Percentiles rank a stretch among this genome's conserved stretches.
Evolutionary conservation across 805 yeast species (phyloP).

Genomic region (Blastobotrys parvus): DNA sequence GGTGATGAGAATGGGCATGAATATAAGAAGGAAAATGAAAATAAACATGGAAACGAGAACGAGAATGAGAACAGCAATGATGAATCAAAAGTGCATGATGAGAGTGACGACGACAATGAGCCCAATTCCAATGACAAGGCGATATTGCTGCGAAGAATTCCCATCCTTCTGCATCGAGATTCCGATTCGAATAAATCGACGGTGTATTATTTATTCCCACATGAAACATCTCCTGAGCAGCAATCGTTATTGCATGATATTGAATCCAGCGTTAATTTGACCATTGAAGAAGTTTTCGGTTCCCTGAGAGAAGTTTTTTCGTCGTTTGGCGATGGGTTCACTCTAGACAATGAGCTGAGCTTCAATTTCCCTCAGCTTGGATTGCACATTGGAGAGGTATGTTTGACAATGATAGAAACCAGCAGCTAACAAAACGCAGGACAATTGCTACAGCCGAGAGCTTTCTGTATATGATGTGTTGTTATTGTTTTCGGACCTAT

Average conservation of each 20-base stretch:
- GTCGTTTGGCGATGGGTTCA: slow-evolving; percentile 4
- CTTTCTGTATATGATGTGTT: slow-evolving; percentile 19
- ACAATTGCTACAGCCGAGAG: slow-evolving; percentile 20
- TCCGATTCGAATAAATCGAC: neutral
- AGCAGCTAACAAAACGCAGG: slow-evolving; percentile 13
- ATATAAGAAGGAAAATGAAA: neutral
- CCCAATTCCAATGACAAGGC: neutral
- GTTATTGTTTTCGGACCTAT: slow-evolving; percentile 15
- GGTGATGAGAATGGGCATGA: neutral
- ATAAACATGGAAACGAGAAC: too few relatives aligned
- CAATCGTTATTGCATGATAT: too few relatives aligned
- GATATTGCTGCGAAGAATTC: slow-evolving; percentile 5
- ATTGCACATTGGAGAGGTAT: slow-evolving; percentile 18
- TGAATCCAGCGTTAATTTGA: slow-evolving; percentile 1
- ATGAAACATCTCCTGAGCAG: neutral
- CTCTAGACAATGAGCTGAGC: slow-evolving; percentile 16
- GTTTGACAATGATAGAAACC: too few relatives aligned
- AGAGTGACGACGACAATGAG: neutral
- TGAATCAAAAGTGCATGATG: neutral
- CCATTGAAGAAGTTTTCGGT: slow-evolving; percentile 16
- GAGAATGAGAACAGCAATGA: neutral
- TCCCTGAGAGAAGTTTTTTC: slow-evolving; percentile 10
- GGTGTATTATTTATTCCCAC: slow-evolving; percentile 1
- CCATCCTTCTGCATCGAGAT: slow-evolving; percentile 3
- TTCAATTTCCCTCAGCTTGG: slow-evolving; percentile 17